These are phyloP conservation scores for Coemansia sp. DNA, from an alignment of 192 early-diverging fungal species.

Conservation along the genomic window DNA sequence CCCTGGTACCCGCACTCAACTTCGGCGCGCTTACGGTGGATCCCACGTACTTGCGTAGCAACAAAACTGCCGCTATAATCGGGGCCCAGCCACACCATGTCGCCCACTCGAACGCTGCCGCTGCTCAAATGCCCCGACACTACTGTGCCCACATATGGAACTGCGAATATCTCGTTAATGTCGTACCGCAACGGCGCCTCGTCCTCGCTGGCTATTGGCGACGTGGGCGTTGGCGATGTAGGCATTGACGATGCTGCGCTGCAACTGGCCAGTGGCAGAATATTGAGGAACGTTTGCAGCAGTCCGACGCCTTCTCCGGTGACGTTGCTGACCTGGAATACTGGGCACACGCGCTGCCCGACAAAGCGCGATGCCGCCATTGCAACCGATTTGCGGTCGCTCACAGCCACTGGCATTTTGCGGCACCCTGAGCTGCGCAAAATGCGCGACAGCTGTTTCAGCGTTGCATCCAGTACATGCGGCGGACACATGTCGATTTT, in stretches of 20 bases:
- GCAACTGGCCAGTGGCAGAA: constrained; percentile 60
- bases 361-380: constrained; percentile 80
- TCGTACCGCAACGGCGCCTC: constrained; percentile 69
- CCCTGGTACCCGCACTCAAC: constrained; percentile 76
- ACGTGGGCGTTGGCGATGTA: not conserved
- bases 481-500: constrained; percentile 93
- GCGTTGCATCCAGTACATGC: constrained; percentile 77
- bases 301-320: constrained; percentile 76
- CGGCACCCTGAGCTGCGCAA: constrained; percentile 86
- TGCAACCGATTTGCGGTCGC: constrained; percentile 71
- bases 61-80: constrained; percentile 80
- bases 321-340: constrained; percentile 94
- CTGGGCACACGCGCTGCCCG: constrained; percentile 85
- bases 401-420: constrained; percentile 88
- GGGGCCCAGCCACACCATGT: constrained; percentile 81
- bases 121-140: constrained; percentile 76
- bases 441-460: constrained; percentile 80
- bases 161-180: constrained; percentile 87
- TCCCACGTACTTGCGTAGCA: constrained; percentile 75
- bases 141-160: constrained; percentile 90
- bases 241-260: constrained; percentile 53
- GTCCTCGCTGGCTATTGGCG: not conserved
- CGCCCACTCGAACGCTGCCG: constrained; percentile 78
- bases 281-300: constrained; percentile 81
- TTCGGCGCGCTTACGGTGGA: constrained; percentile 85